Percentiles rank a stretch among this genome's conserved stretches.
phyloP scores from a whole-genome alignment of 176 grass and related monocot genomes.

The Musa beccarii region DNA sequence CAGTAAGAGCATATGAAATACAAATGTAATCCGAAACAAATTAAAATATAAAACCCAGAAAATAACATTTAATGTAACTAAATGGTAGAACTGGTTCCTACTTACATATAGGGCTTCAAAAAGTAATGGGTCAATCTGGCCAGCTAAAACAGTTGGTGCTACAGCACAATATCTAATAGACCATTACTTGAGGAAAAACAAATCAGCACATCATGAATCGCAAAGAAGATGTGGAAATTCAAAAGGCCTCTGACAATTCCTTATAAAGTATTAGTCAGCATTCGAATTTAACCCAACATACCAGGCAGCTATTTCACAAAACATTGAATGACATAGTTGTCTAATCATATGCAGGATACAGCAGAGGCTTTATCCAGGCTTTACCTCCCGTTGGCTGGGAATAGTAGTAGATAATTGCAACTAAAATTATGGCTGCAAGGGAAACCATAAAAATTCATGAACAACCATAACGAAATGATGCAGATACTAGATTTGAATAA shows the following conservation, averaged over 20 bases:
- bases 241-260: not conserved
- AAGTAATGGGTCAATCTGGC: slow-evolving; percentile 81
- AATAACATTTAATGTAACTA: not conserved
- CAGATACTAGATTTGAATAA: too few relatives aligned
- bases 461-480: not conserved
- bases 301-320: not conserved
- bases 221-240: not conserved
- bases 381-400: slow-evolving; percentile 60
- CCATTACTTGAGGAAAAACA: slow-evolving; percentile 34
- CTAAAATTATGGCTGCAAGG: slow-evolving; percentile 71
- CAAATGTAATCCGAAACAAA: not conserved
- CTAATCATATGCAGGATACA: slow-evolving; percentile 53
- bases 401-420: slow-evolving; percentile 86
- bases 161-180: slow-evolving; percentile 69
- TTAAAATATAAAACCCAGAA: not conserved
- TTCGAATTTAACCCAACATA: not conserved
- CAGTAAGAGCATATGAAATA: not conserved
- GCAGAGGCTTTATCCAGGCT: slow-evolving; percentile 67
- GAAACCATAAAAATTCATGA: slow-evolving; percentile 24
- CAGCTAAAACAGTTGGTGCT: slow-evolving; percentile 69
- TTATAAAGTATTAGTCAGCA: not conserved
- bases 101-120: slow-evolving; percentile 94
- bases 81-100: not conserved
- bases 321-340: not conserved
- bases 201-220: not conserved